These are phyloP conservation scores for Parafenestella ontariensis DNA, from an alignment of 2,329 filamentous ascomycete species.

Conservation along the genomic window DNA sequence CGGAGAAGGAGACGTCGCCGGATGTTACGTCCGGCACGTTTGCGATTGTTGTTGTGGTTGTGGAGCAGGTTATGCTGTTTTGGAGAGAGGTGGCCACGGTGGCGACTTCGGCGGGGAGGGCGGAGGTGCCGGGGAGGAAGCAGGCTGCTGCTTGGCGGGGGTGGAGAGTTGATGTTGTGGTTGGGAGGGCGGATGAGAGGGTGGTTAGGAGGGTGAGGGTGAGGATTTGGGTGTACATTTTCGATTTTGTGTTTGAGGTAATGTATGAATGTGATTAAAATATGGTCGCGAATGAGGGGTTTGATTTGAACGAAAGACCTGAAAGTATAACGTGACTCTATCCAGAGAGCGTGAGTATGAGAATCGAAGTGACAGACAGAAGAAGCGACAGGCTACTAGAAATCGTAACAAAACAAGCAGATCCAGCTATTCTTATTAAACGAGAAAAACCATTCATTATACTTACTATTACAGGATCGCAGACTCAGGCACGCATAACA, in stretches of 20 bases:
- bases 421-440: conserved; percentile 4
- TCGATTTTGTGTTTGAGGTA: not conserved
- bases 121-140: conserved; percentile 61
- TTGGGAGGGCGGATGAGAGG: conserved; percentile 17
- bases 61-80: conserved; percentile 59
- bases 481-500: conserved; percentile 12
- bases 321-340: conserved; percentile 7
- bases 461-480: not conserved
- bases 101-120: conserved; percentile 60
- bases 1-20: conserved; percentile 59
- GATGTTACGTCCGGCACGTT: conserved; percentile 65
- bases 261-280: no score
- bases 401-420: conserved; percentile 1
- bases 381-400: conserved; percentile 7
- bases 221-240: conserved; percentile 26
- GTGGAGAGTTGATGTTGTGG: conserved; percentile 2
- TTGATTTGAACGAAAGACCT: conserved; percentile 7
- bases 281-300: no score
- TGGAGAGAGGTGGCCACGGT: conserved; percentile 54
- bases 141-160: conserved; percentile 51
- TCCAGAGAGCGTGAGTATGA: conserved; percentile 12
- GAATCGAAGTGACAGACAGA: not conserved
- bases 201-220: conserved; percentile 19
- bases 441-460: not conserved
- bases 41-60: conserved; percentile 56